Base-by-base conservation (phyloP, 139 green algal species). In the Marvania coccoides region DNA sequence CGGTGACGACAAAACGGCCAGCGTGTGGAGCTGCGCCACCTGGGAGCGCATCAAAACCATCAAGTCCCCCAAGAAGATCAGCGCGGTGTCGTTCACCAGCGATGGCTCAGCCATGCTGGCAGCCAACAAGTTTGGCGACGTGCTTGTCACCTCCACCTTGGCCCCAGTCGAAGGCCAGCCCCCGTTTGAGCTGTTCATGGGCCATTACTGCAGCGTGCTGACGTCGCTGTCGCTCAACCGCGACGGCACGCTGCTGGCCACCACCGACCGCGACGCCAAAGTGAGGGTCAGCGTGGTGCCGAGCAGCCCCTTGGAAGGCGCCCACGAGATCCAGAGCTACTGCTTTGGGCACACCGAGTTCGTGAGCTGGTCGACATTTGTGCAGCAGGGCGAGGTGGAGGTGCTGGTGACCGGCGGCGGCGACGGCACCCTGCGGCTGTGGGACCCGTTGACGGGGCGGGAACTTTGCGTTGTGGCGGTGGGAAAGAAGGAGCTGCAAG, bases 81-180 rank as follows among this genome's bases (percentile, higher is more conserved):
- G 69, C 3, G 74, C 78, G 4, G 73, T 70, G 4, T 47, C 72
- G 4, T 92, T 96, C 68, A 89, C 63, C 19, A 31, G 24, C 9
- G 64, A 83, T 40, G 65, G 71, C 30, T 19, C 6, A 1, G 63
- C 83, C 56, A 57, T 85, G 4, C 58, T 90, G 6, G 86, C 86
- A 28, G 79, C 79, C 12, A 89, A 96, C 72, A 93, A 95, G 70
- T 96, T 89, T 73, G 90, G 90, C 0, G 87, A 95, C 40, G 80
- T 96, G 14, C 53, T 76, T 0, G 72, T 84, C 34, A 70, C 69
- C n/a, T n/a, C 48, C 29, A 62, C 23, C 13, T 9, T 56, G 29
- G n/a, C n/a, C n/a, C 48, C 14, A 33, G n/a, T 10, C 29, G 62
- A 47, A 62, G 53, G 46, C 31, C 38, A 53, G 15, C 6, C 9